Evolutionary conservation across 768 basidiomycete genomes (phyloP).

Genomic region (Kwoniella mangroviensis): DNA sequence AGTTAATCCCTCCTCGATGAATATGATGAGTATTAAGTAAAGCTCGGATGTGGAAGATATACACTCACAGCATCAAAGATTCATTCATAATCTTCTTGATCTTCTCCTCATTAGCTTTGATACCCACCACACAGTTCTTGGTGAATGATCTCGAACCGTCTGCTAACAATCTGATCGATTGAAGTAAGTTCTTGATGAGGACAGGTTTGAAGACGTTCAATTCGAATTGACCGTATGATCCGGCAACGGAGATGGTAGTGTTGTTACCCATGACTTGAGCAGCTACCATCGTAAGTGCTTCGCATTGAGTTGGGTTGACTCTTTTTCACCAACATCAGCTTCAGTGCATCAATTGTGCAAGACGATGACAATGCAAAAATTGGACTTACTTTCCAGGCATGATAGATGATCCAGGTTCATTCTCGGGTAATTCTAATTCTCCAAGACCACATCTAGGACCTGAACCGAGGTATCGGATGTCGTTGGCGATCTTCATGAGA

Average conservation of each 20-base stretch:
- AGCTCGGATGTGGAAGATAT: not conserved
- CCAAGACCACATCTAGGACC: conserved; percentile 97
- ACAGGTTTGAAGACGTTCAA: conserved; percentile 99
- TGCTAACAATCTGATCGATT: conserved; percentile 88
- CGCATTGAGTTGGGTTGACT: conserved; percentile 98
- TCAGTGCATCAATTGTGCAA: no score
- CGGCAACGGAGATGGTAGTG: conserved; percentile 86
- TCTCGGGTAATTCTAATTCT: conserved; percentile 91
- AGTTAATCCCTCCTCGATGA: not conserved
- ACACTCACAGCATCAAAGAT: conserved; percentile 80
- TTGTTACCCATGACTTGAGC: conserved; percentile 99
- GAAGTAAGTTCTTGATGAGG: conserved; percentile 95
- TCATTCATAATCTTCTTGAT: conserved; percentile 88
- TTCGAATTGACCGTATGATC: conserved; percentile 97
- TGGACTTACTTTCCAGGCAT: conserved; percentile 85
- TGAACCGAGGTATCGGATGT: conserved; percentile 95
- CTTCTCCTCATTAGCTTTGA: conserved; percentile 92
- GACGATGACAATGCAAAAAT: not conserved
- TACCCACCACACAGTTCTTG: conserved; percentile 94
- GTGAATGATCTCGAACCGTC: conserved; percentile 96
- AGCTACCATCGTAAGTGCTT: conserved; percentile 97
- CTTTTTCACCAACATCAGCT: conserved; percentile 24
- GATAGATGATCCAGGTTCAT: conserved; percentile 98
- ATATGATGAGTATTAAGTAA: no score
- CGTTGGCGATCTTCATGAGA: conserved; percentile 99